Evolutionary conservation across 345 rosid genomes (phyloP).

Genomic region (Cardamine resedifolia): DNA sequence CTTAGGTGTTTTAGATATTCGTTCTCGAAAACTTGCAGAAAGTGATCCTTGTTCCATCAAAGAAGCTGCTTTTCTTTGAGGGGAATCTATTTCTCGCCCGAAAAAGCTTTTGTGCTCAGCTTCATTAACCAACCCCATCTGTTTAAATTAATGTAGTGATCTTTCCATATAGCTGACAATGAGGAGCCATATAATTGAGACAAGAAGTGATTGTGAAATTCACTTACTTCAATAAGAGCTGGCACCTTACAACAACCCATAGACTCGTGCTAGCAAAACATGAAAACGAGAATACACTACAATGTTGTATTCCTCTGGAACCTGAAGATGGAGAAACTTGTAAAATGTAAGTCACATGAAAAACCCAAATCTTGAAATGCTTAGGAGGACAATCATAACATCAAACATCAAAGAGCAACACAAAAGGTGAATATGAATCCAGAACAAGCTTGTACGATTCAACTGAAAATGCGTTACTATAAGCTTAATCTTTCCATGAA

Average conservation of each 20-base stretch:
- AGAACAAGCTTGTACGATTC: not conserved
- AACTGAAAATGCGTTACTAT: not conserved
- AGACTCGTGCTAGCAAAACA: constrained; percentile 36
- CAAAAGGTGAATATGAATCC: not conserved
- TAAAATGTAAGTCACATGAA: not conserved
- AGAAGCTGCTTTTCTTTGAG: constrained; percentile 24
- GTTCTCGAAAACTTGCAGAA: constrained; percentile 15
- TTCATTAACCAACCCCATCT: constrained; percentile 43
- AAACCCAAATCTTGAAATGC: not conserved
- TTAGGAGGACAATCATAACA: not conserved
- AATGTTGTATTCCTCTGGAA: not conserved
- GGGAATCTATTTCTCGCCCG: constrained; percentile 33
- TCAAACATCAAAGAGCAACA: not conserved
- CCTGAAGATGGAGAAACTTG: constrained; percentile 16
- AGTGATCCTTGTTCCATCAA: constrained; percentile 39
- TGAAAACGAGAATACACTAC: constrained; percentile 18
- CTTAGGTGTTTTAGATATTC: constrained; percentile 30
- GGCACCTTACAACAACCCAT: constrained; percentile 35
- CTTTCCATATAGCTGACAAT: not conserved
- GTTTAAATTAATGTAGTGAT: not conserved
- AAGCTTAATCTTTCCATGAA: not conserved
- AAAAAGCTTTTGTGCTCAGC: constrained; percentile 34
- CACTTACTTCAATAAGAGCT: constrained; percentile 30
- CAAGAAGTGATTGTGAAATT: constrained; percentile 14
- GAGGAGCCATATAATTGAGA: not conserved